Percentiles rank a stretch among this genome's conserved stretches.
phyloP scores from a whole-genome alignment of 2,329 filamentous ascomycete species.

The Ceratocystis albifundus region DNA sequence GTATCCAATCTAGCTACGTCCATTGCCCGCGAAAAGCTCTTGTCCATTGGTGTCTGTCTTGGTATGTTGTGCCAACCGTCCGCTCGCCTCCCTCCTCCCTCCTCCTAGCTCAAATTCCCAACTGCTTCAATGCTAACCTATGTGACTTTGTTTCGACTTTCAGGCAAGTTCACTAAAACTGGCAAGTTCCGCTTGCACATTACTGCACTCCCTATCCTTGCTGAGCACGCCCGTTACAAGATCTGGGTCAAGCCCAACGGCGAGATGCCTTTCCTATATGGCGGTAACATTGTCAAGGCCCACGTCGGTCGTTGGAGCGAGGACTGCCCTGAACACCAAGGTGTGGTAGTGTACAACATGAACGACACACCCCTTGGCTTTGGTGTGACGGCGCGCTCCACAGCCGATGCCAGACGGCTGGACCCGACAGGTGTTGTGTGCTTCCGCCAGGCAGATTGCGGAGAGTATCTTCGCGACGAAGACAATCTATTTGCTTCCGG shows the following conservation, averaged over 20 bases:
- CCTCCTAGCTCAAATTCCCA: not conserved
- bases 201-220: conserved; percentile 75
- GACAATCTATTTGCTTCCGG: conserved; percentile 51
- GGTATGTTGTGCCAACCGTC: conserved; percentile 32
- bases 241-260: conserved; percentile 95
- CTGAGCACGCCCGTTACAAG: conserved; percentile 88
- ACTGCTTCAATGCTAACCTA: not conserved
- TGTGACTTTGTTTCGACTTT: not conserved
- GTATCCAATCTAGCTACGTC: conserved; percentile 86
- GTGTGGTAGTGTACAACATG: conserved; percentile 82
- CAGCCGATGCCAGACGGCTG: conserved; percentile 67
- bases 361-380: conserved; percentile 90
- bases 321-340: conserved; percentile 86
- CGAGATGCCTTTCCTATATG: conserved; percentile 95
- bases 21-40: conserved; percentile 66
- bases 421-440: conserved; percentile 84
- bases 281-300: conserved; percentile 67
- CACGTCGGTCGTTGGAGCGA: conserved; percentile 72
- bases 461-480: conserved; percentile 85
- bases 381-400: conserved; percentile 79
- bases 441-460: conserved; percentile 86
- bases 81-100: not conserved
- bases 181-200: conserved; percentile 93
- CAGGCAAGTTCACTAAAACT: conserved; percentile 90
- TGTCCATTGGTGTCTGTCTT: conserved; percentile 80